phyloP scores from a whole-genome alignment of 2,329 filamentous ascomycete species.

The Monilinia polystroma region DNA sequence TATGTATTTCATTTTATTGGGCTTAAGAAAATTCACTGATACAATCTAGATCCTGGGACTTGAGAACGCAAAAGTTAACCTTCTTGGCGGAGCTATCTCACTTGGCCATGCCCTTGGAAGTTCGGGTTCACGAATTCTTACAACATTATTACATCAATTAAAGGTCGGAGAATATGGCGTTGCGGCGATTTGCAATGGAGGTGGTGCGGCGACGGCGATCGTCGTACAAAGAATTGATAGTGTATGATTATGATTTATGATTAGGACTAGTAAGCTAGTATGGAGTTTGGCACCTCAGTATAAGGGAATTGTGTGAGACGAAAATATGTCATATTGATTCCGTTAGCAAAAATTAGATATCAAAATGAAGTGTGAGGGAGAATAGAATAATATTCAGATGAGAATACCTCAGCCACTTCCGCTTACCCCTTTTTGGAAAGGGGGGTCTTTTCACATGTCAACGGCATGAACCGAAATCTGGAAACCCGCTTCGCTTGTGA shows the following conservation, averaged over 20 bases:
- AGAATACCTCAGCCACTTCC: not conserved
- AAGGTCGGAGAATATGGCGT: constrained; percentile 90
- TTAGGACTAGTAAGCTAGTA: not conserved
- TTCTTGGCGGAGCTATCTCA: constrained; percentile 86
- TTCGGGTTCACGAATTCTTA: constrained; percentile 87
- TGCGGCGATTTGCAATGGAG: constrained; percentile 95
- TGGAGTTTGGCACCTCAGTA: not conserved
- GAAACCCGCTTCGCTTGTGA: constrained; percentile 16
- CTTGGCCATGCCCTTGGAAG: constrained; percentile 90
- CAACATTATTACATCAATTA: constrained; percentile 86
- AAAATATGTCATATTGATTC: not conserved
- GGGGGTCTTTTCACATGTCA: constrained; percentile 21
- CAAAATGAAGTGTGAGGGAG: not conserved
- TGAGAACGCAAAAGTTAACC: constrained; percentile 77
- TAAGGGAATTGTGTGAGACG: too few species aligned
- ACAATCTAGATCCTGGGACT: constrained; percentile 58
- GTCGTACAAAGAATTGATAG: constrained; percentile 79
- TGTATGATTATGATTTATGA: constrained; percentile 26
- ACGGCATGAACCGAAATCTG: constrained; percentile 9
- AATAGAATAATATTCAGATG: not conserved
- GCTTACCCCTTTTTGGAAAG: not conserved
- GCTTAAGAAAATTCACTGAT: constrained; percentile 1
- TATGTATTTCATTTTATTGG: constrained; percentile 38
- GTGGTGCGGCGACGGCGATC: constrained; percentile 85
- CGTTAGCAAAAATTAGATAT: not conserved